Evolutionary conservation across 2,329 filamentous ascomycete species (phyloP).

Genomic region (Cordyceps cateniannulata): DNA sequence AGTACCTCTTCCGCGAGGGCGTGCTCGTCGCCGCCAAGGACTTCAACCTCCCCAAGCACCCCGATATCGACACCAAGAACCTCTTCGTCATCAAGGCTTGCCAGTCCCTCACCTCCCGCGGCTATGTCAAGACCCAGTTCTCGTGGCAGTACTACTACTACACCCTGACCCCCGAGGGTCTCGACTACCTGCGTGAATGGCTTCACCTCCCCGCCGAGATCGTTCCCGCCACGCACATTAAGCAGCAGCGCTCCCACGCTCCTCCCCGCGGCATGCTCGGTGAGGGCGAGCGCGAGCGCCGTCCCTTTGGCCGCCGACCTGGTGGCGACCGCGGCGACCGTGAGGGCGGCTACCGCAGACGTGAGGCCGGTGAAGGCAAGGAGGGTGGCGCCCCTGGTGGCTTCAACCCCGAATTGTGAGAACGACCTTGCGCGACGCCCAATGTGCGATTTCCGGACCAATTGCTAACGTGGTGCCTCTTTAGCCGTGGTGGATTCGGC

Average conservation of each 20-base stretch:
- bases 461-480: constrained; percentile 29
- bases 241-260: constrained; percentile 98
- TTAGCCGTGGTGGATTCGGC: constrained; percentile 77
- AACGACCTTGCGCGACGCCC: constrained; percentile 19
- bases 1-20: constrained; percentile 94
- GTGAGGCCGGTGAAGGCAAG: constrained; percentile 80
- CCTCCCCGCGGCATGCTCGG: constrained; percentile 98
- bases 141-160: constrained; percentile 99
- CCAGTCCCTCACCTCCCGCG: constrained; percentile 96
- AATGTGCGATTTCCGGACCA: neutral
- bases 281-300: constrained; percentile 73
- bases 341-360: constrained; percentile 87
- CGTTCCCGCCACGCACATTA: constrained; percentile 99
- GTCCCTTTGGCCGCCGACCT: constrained; percentile 60
- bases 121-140: constrained; percentile 99
- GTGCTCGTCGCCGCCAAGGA: constrained; percentile 99
- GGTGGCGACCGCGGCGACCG: constrained; percentile 67
- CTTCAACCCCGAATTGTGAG: constrained; percentile 86
- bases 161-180: constrained; percentile 98
- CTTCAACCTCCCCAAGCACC: constrained; percentile 96
- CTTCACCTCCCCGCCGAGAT: constrained; percentile 99
- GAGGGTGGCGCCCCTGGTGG: constrained; percentile 88
- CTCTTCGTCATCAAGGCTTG: constrained; percentile 98
- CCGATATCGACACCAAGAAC: constrained; percentile 99
- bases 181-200: constrained; percentile 99